Evolutionary conservation across 2,329 filamentous ascomycete species (phyloP), one percentile per base, ranked within the genome.

Genomic region (Botrytis hyacinthi): DNA sequence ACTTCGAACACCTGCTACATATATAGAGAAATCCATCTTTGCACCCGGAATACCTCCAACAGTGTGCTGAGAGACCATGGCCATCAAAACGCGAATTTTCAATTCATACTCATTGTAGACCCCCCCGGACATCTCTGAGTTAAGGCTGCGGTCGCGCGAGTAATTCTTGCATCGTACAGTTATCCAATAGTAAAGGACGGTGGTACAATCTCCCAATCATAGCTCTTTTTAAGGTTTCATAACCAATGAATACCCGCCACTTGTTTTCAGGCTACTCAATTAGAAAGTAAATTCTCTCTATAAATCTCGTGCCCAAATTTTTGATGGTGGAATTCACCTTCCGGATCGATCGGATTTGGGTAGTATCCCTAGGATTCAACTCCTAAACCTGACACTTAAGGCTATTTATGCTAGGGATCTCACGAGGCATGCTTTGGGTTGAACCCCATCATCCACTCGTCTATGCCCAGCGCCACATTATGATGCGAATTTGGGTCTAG

Each of bases 291-390:
- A 16, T 60, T 57, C 26, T 40, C 14, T 72, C 29, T 68, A 29
- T 29, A 60, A 71, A 22, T 72, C 29, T 67, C 62, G 61, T 59
- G 62, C 62, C 29, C 70, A 57, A 68, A 32, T 8, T 26, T 67
- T 60, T 66, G 40, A 26, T 40, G 70, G 35, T 59, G n/a, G 37
- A n/a, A 29, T 46, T 44, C 5, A 42, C 48, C 48, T 72, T 68
- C 37, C 37, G 40, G 62, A 48, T 68, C 65, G n/a, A 72, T 60
- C 44, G 26, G 51, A 22, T 54, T 68, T 68, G 40, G 62, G 70
- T 72, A 72, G 62, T 72, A 72, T 72, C 70, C 54, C 70, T 68
- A 35, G 70, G 70, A 68, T 68, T 44, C 37, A 32, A 68, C 18
- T 72, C 70, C 70, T 72, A 59, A 72, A 40, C 48, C 51, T 29